Base-by-base conservation (phyloP, 1,284 basidiomycete species). In the Puccinia sorghi region DNA sequence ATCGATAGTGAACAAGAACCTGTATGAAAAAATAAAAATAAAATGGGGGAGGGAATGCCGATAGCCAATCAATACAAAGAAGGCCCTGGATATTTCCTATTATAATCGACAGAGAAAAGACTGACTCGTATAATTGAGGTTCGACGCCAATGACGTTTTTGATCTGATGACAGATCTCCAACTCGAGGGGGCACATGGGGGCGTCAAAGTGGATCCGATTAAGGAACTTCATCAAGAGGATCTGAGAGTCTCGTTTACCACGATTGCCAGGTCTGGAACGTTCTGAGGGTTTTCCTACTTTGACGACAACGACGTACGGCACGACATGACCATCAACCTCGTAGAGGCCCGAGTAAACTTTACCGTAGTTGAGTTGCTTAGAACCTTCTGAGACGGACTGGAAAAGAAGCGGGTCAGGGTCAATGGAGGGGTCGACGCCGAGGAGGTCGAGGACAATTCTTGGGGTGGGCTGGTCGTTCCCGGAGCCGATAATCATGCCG, bases 141-240 rank as follows among this genome's bases (percentile, higher is more conserved):
- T 99, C 96, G 82, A 99, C 93, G 85, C 96, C 96, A 82, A 99
- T 98, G 76, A 99, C 94, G 84, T 99, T 98, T 88, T 97, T 93
- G 88, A 99, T 96, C 86, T 99, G 96, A 84, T 99, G 97, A 84
- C 95, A 98, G 85, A 99, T 93, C 86, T 99, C 96, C 72, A 99
- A 87, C 86, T 99, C 96, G 80, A 97, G 86, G 0, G 95, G 97
- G 83, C 91, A 94, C 97, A 99, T 99, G 0, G 94, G 92, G 25
- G 92, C 85, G 84, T 95, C 93, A 86, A 97, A 99, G 86, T 99
- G 96, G 52, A 98, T 96, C 88, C 95, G 83, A 87, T 99, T 99
- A 86, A 99, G 89, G 89, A 96, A 98, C 82, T 93, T 92, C 93
- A 99, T 94, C 69, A 99, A 86, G 37, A 94, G 83, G 89, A 99